phyloP scores from a whole-genome alignment of 257 asterid species.

The Nicotiana knightiana region DNA sequence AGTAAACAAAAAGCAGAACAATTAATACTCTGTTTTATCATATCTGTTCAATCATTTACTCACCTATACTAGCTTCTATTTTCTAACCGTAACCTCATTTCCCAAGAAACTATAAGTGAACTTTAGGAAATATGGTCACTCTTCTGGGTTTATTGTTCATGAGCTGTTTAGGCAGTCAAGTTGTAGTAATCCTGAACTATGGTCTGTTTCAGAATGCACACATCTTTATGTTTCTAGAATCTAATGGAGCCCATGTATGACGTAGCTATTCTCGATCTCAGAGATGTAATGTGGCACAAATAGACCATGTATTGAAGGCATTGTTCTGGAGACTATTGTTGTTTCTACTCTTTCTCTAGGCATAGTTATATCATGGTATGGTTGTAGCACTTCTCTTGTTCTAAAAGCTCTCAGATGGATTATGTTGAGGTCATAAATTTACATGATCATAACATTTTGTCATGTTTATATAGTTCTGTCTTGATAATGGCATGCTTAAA shows the following conservation, averaged over 20 bases:
- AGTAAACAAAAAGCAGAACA: conserved; percentile 23
- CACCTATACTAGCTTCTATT: not conserved
- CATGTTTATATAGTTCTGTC: not conserved
- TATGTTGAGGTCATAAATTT: not conserved
- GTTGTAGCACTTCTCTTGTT: not conserved
- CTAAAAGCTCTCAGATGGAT: not conserved
- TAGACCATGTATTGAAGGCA: not conserved
- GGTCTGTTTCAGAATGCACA: not conserved
- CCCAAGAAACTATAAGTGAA: not conserved
- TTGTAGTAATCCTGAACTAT: not conserved
- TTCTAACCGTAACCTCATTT: not conserved
- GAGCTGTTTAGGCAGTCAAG: conserved; percentile 3
- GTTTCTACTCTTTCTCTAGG: not conserved
- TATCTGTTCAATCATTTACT: not conserved
- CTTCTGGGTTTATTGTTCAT: not conserved
- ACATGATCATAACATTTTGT: not conserved
- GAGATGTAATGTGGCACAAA: not conserved
- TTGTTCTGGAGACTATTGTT: not conserved
- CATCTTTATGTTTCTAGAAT: not conserved
- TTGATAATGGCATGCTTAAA: not conserved
- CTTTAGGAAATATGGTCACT: not conserved
- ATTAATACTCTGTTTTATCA: not conserved
- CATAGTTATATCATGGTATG: not conserved
- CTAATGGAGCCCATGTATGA: not conserved
- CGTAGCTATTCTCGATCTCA: not conserved